Conservation (phyloP, 129 eudicot species). For the Oenanthe sinensis region DNA sequence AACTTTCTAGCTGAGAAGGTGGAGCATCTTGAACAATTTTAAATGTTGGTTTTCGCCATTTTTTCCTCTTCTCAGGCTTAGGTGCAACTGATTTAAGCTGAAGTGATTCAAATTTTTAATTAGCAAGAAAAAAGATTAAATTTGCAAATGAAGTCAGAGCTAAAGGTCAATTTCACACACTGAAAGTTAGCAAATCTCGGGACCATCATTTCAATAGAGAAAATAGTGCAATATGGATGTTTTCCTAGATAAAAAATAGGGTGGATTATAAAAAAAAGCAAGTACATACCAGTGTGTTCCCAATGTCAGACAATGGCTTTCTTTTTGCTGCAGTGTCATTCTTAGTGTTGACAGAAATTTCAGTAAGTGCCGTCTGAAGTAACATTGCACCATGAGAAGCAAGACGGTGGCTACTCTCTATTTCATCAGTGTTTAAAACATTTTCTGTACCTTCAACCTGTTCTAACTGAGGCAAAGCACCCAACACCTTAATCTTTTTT, state of each 20-base stretch:
- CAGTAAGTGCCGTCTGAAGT: slow-evolving; percentile 59
- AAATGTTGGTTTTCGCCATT: slow-evolving; percentile 61
- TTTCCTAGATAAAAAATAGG: background rate
- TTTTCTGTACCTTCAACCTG: slow-evolving; percentile 13
- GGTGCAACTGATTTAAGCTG: slow-evolving; percentile 60
- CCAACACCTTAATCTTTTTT: slow-evolving; percentile 9
- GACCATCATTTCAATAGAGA: background rate
- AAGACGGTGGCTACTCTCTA: slow-evolving; percentile 33
- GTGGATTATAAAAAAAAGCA: background rate
- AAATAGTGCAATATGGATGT: background rate
- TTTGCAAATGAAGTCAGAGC: background rate
- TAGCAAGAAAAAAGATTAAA: background rate
- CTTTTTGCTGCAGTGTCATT: slow-evolving; percentile 32
- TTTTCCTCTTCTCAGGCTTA: slow-evolving; percentile 51
- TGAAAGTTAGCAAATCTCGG: background rate
- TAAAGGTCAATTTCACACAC: background rate
- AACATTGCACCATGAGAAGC: slow-evolving; percentile 74
- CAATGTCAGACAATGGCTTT: slow-evolving; percentile 86
- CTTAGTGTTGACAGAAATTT: slow-evolving; percentile 36
- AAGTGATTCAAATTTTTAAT: slow-evolving; percentile 2
- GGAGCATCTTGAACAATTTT: slow-evolving; percentile 62
- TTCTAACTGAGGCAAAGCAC: slow-evolving; percentile 20
- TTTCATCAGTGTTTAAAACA: slow-evolving; percentile 18
- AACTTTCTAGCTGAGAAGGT: slow-evolving; percentile 33
- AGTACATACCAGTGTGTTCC: slow-evolving; percentile 53